Evolutionary conservation across 2,329 filamentous ascomycete genomes (phyloP).

Genomic region (Aspergillus pseudonomiae): DNA sequence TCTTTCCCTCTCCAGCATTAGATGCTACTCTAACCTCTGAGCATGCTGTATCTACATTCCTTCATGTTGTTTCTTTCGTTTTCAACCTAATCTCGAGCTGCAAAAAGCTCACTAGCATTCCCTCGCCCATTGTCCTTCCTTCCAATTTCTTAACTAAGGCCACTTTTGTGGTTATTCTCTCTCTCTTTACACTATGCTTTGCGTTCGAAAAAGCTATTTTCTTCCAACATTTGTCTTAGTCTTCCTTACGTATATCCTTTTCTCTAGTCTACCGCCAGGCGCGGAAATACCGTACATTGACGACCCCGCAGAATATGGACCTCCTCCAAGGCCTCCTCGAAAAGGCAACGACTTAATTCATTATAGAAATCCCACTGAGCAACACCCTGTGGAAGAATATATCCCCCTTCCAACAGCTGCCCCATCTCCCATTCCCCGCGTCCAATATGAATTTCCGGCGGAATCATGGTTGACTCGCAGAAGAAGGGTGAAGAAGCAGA

Average conservation of each 20-base stretch:
- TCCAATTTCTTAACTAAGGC: background rate
- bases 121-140: background rate
- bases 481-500: conserved; percentile 65
- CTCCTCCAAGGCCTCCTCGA: conserved; percentile 2
- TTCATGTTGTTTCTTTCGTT: conserved; percentile 3
- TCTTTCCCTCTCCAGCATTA: background rate
- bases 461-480: conserved; percentile 64
- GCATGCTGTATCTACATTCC: conserved; percentile 7
- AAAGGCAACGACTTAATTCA: conserved; percentile 46
- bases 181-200: conserved; percentile 26
- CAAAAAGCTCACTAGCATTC: conserved; percentile 1
- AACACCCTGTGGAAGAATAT: conserved; percentile 73
- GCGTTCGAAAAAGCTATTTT: conserved; percentile 29
- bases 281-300: conserved; percentile 19
- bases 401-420: conserved; percentile 73
- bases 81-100: conserved; percentile 4
- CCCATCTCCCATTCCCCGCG: conserved; percentile 70
- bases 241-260: conserved; percentile 27
- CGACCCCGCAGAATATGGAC: conserved; percentile 13
- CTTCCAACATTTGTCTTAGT: conserved; percentile 31
- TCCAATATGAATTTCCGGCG: conserved; percentile 71
- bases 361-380: conserved; percentile 73
- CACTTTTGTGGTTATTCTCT: background rate
- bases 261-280: conserved; percentile 27
- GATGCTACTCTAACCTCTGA: background rate